A percentile compares a stretch with the other conserved stretches of the same genome.
phyloP scores from a whole-genome alignment of 352 stramenopile species.

The Phytophthora quininea region DNA sequence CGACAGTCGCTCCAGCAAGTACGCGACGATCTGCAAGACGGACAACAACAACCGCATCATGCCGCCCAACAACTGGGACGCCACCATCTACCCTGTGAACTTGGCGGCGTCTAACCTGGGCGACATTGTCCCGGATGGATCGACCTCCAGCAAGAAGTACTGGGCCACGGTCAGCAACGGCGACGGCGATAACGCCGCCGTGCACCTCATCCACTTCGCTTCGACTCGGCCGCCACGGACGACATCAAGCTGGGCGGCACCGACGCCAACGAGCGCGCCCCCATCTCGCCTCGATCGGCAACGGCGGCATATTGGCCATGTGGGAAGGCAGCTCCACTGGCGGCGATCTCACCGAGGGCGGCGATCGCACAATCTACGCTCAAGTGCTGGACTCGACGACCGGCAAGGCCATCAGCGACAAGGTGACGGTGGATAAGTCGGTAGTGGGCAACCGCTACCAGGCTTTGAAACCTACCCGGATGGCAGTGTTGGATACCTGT shows the following conservation, averaged over 20 bases:
- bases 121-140: slow-evolving; percentile 47
- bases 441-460: slow-evolving; percentile 56
- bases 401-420: slow-evolving; percentile 37
- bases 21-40: slow-evolving; percentile 57
- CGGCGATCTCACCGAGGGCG: slow-evolving; percentile 28
- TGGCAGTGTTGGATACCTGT: slow-evolving; percentile 46
- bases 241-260: slow-evolving; percentile 50
- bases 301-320: slow-evolving; percentile 39
- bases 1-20: slow-evolving; percentile 42
- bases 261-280: slow-evolving; percentile 51
- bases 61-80: slow-evolving; percentile 43
- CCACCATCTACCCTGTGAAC: slow-evolving; percentile 60
- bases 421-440: slow-evolving; percentile 28
- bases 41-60: slow-evolving; percentile 74
- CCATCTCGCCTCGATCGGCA: slow-evolving; percentile 46
- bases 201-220: slow-evolving; percentile 58
- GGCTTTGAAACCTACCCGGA: slow-evolving; percentile 48
- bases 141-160: slow-evolving; percentile 37
- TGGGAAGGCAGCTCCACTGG: slow-evolving; percentile 44
- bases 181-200: slow-evolving; percentile 40
- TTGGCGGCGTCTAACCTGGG: slow-evolving; percentile 50
- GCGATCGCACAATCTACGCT: slow-evolving; percentile 40
- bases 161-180: slow-evolving; percentile 56
- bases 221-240: slow-evolving; percentile 43
- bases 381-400: slow-evolving; percentile 39